Percentiles rank a stretch among this genome's conserved stretches.
phyloP scores from a whole-genome alignment of 768 basidiomycete species.

The Hebeloma cylindrosporum region DNA sequence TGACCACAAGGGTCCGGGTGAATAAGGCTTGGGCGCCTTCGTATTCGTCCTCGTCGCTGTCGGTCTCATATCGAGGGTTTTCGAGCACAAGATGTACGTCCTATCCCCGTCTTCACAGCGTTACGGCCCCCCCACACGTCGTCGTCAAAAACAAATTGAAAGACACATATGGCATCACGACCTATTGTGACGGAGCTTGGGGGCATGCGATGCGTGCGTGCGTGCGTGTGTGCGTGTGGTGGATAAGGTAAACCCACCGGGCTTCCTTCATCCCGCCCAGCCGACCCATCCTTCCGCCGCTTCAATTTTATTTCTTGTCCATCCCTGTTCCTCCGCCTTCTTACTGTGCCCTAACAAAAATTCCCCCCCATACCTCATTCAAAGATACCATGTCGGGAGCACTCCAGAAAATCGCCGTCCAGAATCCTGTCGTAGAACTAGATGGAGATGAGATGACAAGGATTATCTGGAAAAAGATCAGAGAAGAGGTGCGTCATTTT shows the following conservation, averaged over 20 bases:
- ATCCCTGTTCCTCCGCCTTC: not conserved
- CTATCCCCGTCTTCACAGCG: not conserved
- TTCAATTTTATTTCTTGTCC: conserved; percentile 3
- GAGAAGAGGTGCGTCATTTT: conserved; percentile 72
- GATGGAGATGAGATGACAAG: conserved; percentile 99
- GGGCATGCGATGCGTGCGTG: not conserved
- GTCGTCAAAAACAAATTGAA: not conserved
- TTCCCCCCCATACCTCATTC: conserved; percentile 4
- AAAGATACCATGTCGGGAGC: conserved; percentile 24
- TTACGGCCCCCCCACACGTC: not conserved
- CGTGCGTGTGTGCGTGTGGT: not conserved
- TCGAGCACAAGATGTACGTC: conserved; percentile 19
- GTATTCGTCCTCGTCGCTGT: conserved; percentile 4
- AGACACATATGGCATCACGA: too few relatives aligned
- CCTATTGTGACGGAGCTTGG: not conserved
- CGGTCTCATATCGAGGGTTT: conserved; percentile 14
- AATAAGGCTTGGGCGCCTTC: conserved; percentile 15
- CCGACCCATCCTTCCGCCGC: conserved; percentile 5
- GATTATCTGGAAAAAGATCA: conserved; percentile 98
- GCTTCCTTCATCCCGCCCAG: conserved; percentile 13
- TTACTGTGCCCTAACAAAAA: conserved; percentile 2
- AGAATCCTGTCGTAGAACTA: conserved; percentile 90
- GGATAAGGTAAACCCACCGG: conserved; percentile 7
- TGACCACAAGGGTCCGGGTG: conserved; percentile 15
- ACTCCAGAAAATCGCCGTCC: conserved; percentile 71